These are phyloP conservation scores for Teratosphaeriaceae sp. DNA, from an alignment of 2,329 filamentous ascomycete genomes.

Conservation along the genomic window DNA sequence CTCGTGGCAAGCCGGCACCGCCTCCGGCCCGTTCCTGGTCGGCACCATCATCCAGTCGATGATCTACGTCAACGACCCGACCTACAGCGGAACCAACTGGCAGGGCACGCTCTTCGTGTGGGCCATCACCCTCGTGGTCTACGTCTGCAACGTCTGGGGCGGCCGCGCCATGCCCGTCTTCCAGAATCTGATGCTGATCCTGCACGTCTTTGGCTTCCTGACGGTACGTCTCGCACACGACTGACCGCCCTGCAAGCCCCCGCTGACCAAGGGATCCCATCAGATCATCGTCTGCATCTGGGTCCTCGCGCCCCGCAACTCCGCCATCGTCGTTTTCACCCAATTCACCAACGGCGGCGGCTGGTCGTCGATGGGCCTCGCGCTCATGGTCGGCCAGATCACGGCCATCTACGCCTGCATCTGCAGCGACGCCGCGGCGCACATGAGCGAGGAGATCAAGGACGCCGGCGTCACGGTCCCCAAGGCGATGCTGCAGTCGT, in stretches of 20 bases:
- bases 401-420: constrained; percentile 17
- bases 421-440: constrained; percentile 6
- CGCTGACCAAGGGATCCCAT: too few relatives aligned
- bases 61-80: constrained; percentile 6
- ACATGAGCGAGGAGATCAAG: constrained; percentile 20
- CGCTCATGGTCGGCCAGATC: constrained; percentile 36
- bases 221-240: too few relatives aligned
- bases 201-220: constrained; percentile 48
- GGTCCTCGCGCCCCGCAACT: constrained; percentile 13
- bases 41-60: constrained; percentile 22
- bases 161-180: not conserved
- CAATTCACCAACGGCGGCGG: constrained; percentile 41
- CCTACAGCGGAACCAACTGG: constrained; percentile 19
- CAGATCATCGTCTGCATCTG: constrained; percentile 43
- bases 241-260: too few relatives aligned
- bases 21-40: constrained; percentile 37
- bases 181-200: constrained; percentile 34
- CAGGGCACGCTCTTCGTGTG: constrained; percentile 38
- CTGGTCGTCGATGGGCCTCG: constrained; percentile 39
- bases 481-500: constrained; percentile 14
- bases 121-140: not conserved
- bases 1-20: constrained; percentile 38
- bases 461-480: constrained; percentile 18
- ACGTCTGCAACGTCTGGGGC: not conserved
- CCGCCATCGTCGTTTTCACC: constrained; percentile 20